These are phyloP conservation scores for Trichosanthes cucumerina DNA, from an alignment of 306 rosid species.

Conservation along the genomic window DNA sequence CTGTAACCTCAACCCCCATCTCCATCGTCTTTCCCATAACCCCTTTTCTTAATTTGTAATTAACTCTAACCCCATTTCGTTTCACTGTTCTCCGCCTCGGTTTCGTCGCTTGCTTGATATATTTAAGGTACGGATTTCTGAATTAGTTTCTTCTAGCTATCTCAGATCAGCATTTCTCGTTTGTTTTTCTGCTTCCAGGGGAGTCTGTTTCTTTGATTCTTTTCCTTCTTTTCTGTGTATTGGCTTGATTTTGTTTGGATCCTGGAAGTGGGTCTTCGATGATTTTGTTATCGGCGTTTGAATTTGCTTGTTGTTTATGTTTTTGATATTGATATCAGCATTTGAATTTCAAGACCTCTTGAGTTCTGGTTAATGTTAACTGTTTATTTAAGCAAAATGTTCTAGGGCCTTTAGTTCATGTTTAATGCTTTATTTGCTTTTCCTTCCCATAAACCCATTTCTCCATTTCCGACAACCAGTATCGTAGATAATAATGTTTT, in stretches of 20 bases:
- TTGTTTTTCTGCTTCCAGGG: not conserved
- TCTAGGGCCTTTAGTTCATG: not conserved
- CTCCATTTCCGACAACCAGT: not conserved
- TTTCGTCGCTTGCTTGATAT: constrained; percentile 21
- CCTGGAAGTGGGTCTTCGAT: not conserved
- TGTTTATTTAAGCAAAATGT: not conserved
- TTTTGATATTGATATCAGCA: not conserved
- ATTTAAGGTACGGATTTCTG: constrained; percentile 9
- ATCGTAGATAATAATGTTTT: not conserved
- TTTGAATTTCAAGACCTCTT: not conserved
- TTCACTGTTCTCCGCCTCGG: constrained; percentile 24
- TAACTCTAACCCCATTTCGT: not conserved
- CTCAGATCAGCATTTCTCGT: not conserved
- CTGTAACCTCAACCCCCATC: constrained; percentile 18
- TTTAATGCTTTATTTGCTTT: not conserved
- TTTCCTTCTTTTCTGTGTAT: not conserved
- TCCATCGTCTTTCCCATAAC: constrained; percentile 32
- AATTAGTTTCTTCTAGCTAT: not conserved
- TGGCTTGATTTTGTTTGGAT: not conserved
- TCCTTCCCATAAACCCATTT: not conserved
- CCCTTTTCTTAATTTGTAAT: constrained; percentile 27
- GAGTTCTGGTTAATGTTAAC: not conserved
- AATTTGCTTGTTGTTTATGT: not conserved
- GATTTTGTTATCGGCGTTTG: not conserved
- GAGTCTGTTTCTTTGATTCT: not conserved